Percentiles rank a stretch among this genome's conserved stretches.
Conservation (phyloP, 768 basidiomycete genomes). For the Baorangia bicolor region DNA sequence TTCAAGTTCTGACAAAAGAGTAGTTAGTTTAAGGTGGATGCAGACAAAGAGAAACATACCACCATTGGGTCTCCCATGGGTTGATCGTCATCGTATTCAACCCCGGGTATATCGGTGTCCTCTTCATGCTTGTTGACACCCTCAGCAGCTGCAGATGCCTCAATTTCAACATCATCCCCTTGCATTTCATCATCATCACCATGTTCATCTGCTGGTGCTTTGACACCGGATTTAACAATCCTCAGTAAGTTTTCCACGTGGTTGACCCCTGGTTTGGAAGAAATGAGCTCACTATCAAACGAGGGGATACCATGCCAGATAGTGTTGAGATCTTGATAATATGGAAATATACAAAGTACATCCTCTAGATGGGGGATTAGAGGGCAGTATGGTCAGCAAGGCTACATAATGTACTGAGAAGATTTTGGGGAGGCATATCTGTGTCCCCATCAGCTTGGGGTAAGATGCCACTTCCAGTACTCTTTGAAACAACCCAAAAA, state of each 20-base stretch:
- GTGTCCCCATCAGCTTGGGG: not conserved
- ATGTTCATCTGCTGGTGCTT: too few species aligned
- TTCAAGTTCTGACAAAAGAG: not conserved
- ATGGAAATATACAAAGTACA: not conserved
- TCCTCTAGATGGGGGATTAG: not conserved
- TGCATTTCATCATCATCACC: too few species aligned
- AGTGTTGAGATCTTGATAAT: slow-evolving; percentile 2
- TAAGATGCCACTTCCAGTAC: not conserved
- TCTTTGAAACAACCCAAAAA: too few species aligned
- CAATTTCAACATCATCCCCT: too few species aligned
- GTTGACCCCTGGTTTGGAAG: not conserved
- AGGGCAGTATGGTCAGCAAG: not conserved
- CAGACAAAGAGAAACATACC: not conserved
- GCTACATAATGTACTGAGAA: not conserved
- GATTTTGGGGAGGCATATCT: not conserved
- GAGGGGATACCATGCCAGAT: slow-evolving; percentile 7
- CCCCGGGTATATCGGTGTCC: too few species aligned
- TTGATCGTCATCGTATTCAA: too few species aligned
- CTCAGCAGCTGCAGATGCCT: too few species aligned
- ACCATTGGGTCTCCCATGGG: too few species aligned
- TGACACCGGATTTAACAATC: not conserved
- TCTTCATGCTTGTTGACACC: too few species aligned
- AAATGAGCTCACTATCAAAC: slow-evolving; percentile 1
- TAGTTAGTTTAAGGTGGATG: not conserved
- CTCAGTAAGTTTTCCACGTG: not conserved